Base-by-base conservation (phyloP, 345 rosid species). In the Camelina neglecta region DNA sequence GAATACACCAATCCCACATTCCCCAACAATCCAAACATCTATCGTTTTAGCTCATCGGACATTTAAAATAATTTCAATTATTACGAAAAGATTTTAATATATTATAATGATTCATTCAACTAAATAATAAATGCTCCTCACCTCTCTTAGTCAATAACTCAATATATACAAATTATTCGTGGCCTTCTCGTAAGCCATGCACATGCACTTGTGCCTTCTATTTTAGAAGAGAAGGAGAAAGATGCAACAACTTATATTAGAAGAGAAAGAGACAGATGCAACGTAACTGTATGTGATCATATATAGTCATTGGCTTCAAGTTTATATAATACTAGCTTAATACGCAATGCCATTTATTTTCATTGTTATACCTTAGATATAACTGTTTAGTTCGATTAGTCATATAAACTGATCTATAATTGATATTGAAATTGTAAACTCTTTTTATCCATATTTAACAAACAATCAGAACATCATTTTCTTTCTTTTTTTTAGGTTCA, bases 1-100 rank as follows among this genome's bases (percentile, higher is more conserved):
- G 31, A 48, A 51, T 54, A 62, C 24, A 35, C 69, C 65, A 71
- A 65, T 75, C 45, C 79, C 80, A 62, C 86, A 75, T 69, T 83
- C 85, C 71, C 85, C 85, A 71, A 39, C 48, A 60, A 42, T 41
- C 8, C 51, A 42, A 83, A 35, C 74, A 76, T 45, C 42, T 35
- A 20, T 49, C 65, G 58, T 60, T 62, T 42, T 72, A 64, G 60
- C 65, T 72, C 77, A 47, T 80, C 35, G 60, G 74, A 79, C 71
- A 57, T 59, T 57, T 51, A 62, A 66, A 48, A 24, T 8, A 23
- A 8, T 55, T 16, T 53, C 9, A 51, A 35, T 50, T 54, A 16
- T 23, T 49, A 68, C 44, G 18, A 59, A 71, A 60, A 63, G 10
- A 29, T 42, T 16, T 16, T n/a, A 12, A 11, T 53, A 29, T 50